Base-by-base conservation (phyloP, 345 rosid genomes). In the Rhizophora mangle region DNA sequence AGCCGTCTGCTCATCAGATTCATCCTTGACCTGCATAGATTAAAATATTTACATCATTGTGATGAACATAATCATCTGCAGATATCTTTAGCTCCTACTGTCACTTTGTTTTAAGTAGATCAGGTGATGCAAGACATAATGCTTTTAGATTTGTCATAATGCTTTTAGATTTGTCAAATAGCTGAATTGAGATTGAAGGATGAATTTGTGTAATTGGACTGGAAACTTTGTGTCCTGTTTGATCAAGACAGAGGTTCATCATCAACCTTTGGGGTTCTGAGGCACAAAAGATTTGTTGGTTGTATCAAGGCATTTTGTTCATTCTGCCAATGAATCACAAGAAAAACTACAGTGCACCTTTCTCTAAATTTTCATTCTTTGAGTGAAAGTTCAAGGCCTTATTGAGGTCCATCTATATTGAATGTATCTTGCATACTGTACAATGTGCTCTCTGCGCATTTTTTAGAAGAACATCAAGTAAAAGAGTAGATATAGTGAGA, bases 11-110 rank as follows among this genome's bases (percentile, higher is more conserved):
- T 32, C 71, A 43, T 56, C 62, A 39, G n/a, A 47, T 26, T 72
- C 67, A 62, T 70, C 74, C 47, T 72, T 75, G 36, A 64, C 79
- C 85, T 79, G 80, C 39, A 74, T 9, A 53, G 60, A 37, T 67
- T 47, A 53, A 8, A 16, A 60, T 31, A 52, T 47, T 8, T 36
- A 15, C 26, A 26, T 19, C 29, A 13, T 3, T 3, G 49, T 43
- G 0, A 13, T 43, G 49, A 11, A 13, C 49, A 43, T 43, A 43
- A 43, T 19, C 49, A 43, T 43, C 49, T 13, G 49, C 49, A 43
- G 49, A 43, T 43, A 43, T 13, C 18, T 43, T 55, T 22, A 21
- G 60, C 30, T 10, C 60, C 3, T 21, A 26, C 60, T 21, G 11
- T 56, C 6, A 56, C 30, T 56, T 56, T 24, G 30, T 56, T 56